These are phyloP conservation scores for Meira nashicola DNA, from an alignment of 1,284 basidiomycete species.

Conservation along the genomic window DNA sequence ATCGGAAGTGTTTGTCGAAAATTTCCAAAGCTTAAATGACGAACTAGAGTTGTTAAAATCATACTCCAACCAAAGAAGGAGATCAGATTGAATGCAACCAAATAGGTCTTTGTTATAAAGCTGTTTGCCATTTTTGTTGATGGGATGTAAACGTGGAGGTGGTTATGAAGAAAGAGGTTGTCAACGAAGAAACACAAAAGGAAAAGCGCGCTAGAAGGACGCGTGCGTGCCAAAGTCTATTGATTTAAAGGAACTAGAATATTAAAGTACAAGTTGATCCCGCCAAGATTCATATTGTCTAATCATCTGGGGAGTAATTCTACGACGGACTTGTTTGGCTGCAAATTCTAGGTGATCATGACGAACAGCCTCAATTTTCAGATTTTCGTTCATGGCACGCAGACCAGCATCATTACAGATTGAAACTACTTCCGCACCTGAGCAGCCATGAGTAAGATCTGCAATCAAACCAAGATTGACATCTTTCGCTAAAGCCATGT, in stretches of 20 bases:
- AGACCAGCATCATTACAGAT: slow-evolving; percentile 96
- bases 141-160: no score
- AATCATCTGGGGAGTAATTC: slow-evolving; percentile 77
- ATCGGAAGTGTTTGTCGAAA: slow-evolving; percentile 24
- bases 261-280: slow-evolving; percentile 28
- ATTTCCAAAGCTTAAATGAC: slow-evolving; percentile 35
- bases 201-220: background rate
- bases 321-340: slow-evolving; percentile 67
- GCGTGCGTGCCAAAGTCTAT: no score
- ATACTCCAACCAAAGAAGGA: slow-evolving; percentile 45
- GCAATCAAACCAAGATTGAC: slow-evolving; percentile 55
- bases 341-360: slow-evolving; percentile 71
- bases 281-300: slow-evolving; percentile 33
- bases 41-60: slow-evolving; percentile 34
- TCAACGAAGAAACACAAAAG: background rate
- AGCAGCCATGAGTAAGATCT: slow-evolving; percentile 67
- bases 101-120: slow-evolving; percentile 16
- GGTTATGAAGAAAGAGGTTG: no score
- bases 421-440: slow-evolving; percentile 86
- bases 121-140: no score
- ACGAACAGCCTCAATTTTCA: slow-evolving; percentile 70
- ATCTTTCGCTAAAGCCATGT: slow-evolving; percentile 69
- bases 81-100: slow-evolving; percentile 37
- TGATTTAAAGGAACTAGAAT: no score
- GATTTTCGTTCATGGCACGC: slow-evolving; percentile 78